Conservation (phyloP, 169 alveolate species). For the Plasmodium cynomolgi region DNA sequence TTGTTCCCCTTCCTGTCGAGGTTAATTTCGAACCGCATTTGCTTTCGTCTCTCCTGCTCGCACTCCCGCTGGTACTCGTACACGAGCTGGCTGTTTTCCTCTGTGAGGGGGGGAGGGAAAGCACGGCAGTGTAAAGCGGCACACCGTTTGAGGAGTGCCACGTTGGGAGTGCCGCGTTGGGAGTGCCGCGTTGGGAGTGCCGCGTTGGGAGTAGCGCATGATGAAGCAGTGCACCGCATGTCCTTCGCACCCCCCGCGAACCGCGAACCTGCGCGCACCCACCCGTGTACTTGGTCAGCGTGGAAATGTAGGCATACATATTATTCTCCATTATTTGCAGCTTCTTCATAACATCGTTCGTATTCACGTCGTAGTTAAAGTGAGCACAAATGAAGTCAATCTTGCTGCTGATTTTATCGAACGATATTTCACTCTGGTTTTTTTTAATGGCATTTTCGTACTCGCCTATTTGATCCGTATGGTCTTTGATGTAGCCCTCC, state of each 20-base stretch:
- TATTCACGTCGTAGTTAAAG: conserved; percentile 45
- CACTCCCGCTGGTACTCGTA: conserved; percentile 71
- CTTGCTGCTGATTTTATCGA: conserved; percentile 43
- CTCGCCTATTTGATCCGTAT: conserved; percentile 15
- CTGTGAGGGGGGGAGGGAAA: conserved; percentile 1
- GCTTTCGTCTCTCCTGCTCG: conserved; percentile 70
- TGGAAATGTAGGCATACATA: conserved; percentile 54
- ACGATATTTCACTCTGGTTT: conserved; percentile 27
- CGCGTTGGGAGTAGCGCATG: not conserved
- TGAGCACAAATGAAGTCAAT: conserved; percentile 62
- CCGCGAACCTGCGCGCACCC: not conserved
- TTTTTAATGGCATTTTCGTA: conserved; percentile 35
- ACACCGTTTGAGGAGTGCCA: not conserved
- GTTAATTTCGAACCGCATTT: conserved; percentile 74
- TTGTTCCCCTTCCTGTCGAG: conserved; percentile 62
- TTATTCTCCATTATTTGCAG: conserved; percentile 58
- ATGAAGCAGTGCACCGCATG: not conserved
- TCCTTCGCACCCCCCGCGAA: too few species aligned
- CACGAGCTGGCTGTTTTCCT: conserved; percentile 69
- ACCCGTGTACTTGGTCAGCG: conserved; percentile 67
- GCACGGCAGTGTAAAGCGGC: not conserved
- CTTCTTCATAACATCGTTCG: conserved; percentile 68
- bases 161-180: not conserved
- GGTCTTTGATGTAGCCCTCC: conserved; percentile 20
- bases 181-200: not conserved